A percentile compares a stretch with the other conserved stretches of the same genome.
phyloP scores from a whole-genome alignment of 1,284 basidiomycete species.

The Tilletia indica region DNA sequence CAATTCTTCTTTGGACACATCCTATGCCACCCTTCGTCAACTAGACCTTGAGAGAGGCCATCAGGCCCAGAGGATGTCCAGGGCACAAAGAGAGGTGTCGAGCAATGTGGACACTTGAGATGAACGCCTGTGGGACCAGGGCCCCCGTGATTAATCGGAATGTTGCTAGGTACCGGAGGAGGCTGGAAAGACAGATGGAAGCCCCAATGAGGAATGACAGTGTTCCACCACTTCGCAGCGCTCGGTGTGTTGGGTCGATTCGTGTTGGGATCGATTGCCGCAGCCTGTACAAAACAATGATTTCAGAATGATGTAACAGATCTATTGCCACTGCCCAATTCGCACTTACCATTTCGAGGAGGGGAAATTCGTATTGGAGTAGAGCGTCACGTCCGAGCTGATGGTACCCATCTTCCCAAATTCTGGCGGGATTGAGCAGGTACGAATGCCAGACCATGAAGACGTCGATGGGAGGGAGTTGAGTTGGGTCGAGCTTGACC shows the following conservation, averaged over 20 bases:
- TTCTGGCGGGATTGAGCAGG: constrained; percentile 19
- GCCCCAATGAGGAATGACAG: background rate
- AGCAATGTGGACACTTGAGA: background rate
- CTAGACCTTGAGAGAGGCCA: background rate
- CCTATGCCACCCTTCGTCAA: background rate
- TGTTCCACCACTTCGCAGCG: constrained; percentile 16
- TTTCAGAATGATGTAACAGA: background rate
- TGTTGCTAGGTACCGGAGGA: background rate
- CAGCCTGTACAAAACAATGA: constrained; percentile 11
- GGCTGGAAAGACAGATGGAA: constrained; percentile 19
- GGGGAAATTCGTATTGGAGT: background rate
- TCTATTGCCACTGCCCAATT: background rate
- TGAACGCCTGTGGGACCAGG: background rate
- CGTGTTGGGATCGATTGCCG: constrained; percentile 14
- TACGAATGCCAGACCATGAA: constrained; percentile 41
- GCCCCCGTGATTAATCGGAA: background rate
- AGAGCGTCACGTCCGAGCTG: background rate
- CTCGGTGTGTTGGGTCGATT: background rate
- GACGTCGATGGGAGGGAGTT: constrained; percentile 41
- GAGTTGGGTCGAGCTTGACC: background rate
- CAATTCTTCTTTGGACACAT: background rate
- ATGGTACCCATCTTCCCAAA: constrained; percentile 18
- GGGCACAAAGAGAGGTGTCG: constrained; percentile 10
- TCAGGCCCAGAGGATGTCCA: constrained; percentile 13
- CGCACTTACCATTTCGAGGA: constrained; percentile 4